Conservation (phyloP, 345 rosid species). For the Pugionium dolabratum region DNA sequence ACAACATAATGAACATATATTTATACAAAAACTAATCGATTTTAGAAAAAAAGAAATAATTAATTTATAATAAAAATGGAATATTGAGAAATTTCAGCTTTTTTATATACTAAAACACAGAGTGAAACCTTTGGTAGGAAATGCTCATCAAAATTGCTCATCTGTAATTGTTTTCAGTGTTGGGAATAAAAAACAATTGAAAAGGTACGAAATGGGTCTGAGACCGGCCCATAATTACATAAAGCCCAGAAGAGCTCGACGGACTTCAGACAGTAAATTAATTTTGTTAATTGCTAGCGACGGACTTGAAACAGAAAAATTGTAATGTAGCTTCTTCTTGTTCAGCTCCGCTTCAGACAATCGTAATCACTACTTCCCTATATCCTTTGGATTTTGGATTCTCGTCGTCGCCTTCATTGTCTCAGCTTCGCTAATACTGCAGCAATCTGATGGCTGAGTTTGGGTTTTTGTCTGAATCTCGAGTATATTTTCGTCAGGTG, state of each 20-base stretch:
- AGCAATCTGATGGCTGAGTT: constrained; percentile 9
- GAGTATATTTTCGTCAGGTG: constrained; percentile 12
- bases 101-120: too few species aligned
- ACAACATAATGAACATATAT: too few species aligned
- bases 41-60: too few species aligned
- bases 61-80: too few species aligned
- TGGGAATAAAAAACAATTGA: too few species aligned
- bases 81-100: too few species aligned
- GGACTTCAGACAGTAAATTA: constrained; percentile 36
- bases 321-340: constrained; percentile 6
- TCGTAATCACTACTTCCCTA: constrained; percentile 13
- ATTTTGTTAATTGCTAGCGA: constrained; percentile 17
- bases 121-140: too few species aligned
- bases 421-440: constrained; percentile 7
- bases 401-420: constrained; percentile 1
- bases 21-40: too few species aligned
- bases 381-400: constrained; percentile 3
- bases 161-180: too few species aligned
- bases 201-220: background rate
- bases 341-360: constrained; percentile 32
- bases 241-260: constrained; percentile 10
- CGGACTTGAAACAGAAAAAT: constrained; percentile 33
- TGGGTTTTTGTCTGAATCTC: constrained; percentile 12
- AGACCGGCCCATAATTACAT: constrained; percentile 20
- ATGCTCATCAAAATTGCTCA: too few species aligned